Conservation (phyloP, 441 rosid genomes). For the Mallotus japonicus region DNA sequence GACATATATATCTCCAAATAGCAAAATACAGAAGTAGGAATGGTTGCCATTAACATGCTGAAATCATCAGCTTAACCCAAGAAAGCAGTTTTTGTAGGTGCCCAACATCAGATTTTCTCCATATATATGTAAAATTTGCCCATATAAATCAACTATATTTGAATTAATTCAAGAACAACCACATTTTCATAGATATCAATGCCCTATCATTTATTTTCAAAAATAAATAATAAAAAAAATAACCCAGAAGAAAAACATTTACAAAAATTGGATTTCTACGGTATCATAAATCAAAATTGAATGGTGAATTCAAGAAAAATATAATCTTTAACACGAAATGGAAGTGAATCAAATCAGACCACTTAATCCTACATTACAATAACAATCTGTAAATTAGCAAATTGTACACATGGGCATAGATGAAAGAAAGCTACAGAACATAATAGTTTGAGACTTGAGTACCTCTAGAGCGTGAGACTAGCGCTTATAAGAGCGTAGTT, state of each 20-base stretch:
- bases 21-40: neutral
- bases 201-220: too few species aligned
- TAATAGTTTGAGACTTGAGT: neutral
- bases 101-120: neutral
- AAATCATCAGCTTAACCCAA: too few species aligned
- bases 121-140: too few species aligned
- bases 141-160: too few species aligned
- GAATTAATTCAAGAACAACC: too few species aligned
- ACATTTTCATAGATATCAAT: too few species aligned
- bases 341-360: neutral
- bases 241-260: neutral
- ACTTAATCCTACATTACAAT: too few species aligned
- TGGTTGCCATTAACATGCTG: neutral
- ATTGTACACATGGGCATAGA: neutral
- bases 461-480: constrained; percentile 25
- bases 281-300: too few species aligned
- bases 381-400: neutral
- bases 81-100: neutral
- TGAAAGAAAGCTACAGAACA: too few species aligned
- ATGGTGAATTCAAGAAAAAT: neutral
- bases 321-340: neutral
- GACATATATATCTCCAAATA: neutral
- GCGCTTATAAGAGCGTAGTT: constrained; percentile 15
- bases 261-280: neutral
- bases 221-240: too few species aligned